Percentiles rank a stretch among this genome's conserved stretches.
phyloP scores from a whole-genome alignment of 2,329 filamentous ascomycete genomes.

The Colletotrichum sp. region DNA sequence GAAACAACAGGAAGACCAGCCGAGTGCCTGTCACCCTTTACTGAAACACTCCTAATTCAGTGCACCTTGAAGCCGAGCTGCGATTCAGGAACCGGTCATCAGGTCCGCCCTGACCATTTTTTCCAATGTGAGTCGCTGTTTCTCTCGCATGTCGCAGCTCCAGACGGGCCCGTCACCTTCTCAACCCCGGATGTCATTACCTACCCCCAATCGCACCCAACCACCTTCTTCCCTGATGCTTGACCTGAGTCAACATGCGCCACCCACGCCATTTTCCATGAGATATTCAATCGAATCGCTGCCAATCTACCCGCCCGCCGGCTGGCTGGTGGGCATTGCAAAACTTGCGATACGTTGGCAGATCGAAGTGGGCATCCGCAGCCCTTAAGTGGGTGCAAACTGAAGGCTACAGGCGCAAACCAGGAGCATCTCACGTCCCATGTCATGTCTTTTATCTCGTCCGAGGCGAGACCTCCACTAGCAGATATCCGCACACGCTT shows the following conservation, averaged over 20 bases:
- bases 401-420: background rate
- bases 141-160: conserved; percentile 3
- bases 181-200: background rate
- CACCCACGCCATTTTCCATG: background rate
- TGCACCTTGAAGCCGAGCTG: background rate
- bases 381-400: background rate
- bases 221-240: background rate
- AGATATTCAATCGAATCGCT: background rate
- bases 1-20: conserved; percentile 12
- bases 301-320: background rate
- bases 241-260: conserved; percentile 8
- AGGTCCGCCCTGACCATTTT: background rate
- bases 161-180: background rate
- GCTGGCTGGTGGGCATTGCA: background rate
- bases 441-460: background rate
- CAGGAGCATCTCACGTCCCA: background rate
- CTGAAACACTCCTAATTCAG: conserved; percentile 1
- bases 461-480: background rate
- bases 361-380: background rate
- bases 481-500: background rate
- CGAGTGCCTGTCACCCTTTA: conserved; percentile 1
- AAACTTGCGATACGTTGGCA: background rate
- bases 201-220: background rate
- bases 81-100: background rate
- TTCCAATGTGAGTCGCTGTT: conserved; percentile 9